Evolutionary conservation across 352 stramenopile genomes (phyloP).

Genomic region (Aphanomyces cochlioides): DNA sequence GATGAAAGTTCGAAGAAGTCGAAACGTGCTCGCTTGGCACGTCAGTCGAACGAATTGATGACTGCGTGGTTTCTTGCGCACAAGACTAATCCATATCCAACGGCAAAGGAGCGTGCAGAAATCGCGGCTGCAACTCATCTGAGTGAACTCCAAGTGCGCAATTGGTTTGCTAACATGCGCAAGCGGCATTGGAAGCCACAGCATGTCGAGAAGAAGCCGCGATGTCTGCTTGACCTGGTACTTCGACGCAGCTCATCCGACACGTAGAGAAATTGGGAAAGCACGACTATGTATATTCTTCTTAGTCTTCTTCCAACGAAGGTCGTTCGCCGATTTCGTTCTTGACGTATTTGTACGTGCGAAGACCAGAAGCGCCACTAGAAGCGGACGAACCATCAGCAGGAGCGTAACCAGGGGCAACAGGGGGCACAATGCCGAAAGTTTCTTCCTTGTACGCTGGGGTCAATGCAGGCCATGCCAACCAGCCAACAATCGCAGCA

Average conservation of each 20-base stretch:
- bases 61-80: constrained; percentile 82
- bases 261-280: not conserved
- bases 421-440: constrained; percentile 49
- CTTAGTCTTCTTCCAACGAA: constrained; percentile 58
- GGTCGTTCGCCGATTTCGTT: constrained; percentile 69
- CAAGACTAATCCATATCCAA: constrained; percentile 81
- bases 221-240: constrained; percentile 72
- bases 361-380: constrained; percentile 37
- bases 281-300: not conserved
- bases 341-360: constrained; percentile 77
- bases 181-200: constrained; percentile 82
- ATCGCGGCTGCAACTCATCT: constrained; percentile 68
- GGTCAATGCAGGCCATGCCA: constrained; percentile 68
- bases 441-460: constrained; percentile 69
- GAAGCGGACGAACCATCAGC: constrained; percentile 39
- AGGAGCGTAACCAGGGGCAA: constrained; percentile 31
- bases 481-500: constrained; percentile 52
- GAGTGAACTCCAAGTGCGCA: constrained; percentile 78
- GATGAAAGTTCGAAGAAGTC: not conserved
- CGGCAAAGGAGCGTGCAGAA: constrained; percentile 50
- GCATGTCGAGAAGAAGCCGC: constrained; percentile 53
- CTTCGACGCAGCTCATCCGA: constrained; percentile 39
- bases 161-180: constrained; percentile 88
- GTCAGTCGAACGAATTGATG: constrained; percentile 81
- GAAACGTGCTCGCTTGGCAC: constrained; percentile 43